Percentiles rank a stretch among this genome's conserved stretches.
Conservation (phyloP, 441 rosid genomes). For the Jatropha multifida region DNA sequence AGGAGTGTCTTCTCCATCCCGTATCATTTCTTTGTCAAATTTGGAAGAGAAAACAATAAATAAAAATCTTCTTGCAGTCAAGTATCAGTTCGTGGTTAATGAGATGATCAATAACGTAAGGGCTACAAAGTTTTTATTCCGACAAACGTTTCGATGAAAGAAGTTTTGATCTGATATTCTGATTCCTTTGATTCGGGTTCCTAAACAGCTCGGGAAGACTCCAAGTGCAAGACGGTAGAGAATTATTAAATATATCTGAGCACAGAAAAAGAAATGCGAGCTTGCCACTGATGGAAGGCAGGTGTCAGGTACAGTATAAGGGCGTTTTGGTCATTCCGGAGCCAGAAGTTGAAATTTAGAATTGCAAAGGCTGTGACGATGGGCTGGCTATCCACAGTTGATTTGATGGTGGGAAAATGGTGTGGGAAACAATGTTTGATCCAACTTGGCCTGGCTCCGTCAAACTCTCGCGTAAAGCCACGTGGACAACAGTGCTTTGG, state of each 20-base stretch:
- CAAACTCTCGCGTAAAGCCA: not conserved
- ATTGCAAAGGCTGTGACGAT: not conserved
- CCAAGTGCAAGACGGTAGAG: not conserved
- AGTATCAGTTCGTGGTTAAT: not conserved
- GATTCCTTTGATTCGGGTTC: not conserved
- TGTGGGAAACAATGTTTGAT: not conserved
- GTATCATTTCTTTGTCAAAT: conserved; percentile 36
- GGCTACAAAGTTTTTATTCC: not conserved
- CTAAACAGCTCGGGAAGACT: not conserved
- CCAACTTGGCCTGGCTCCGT: too few species aligned
- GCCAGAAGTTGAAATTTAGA: too few species aligned
- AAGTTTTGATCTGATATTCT: conserved; percentile 11
- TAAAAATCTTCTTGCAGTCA: not conserved
- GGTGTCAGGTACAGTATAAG: not conserved
- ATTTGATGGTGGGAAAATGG: not conserved
- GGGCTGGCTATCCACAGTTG: not conserved
- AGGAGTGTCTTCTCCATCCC: conserved; percentile 58
- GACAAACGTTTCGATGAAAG: conserved; percentile 11
- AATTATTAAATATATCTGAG: not conserved
- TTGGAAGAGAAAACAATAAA: not conserved
- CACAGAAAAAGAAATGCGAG: not conserved
- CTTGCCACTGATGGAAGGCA: not conserved
- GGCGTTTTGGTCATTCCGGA: not conserved
- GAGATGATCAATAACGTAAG: not conserved
- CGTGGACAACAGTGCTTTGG: not conserved